A percentile compares a stretch with the other conserved stretches of the same genome.
These are phyloP conservation scores for Phenoliferia sp. DNA, from an alignment of 1,284 basidiomycete species.

Conservation along the genomic window DNA sequence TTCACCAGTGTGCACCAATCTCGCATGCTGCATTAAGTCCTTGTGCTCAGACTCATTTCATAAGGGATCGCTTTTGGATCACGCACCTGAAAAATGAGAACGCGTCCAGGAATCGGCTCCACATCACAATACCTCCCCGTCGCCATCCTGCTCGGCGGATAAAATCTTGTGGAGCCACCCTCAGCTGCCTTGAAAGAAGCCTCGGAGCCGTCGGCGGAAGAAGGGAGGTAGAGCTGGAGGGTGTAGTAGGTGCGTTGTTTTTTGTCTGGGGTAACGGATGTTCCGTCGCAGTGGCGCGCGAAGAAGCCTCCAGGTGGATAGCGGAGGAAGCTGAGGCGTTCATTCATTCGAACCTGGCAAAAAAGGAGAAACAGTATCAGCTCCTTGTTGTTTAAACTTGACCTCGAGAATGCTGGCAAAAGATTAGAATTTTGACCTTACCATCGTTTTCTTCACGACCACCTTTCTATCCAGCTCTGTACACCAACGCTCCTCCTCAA, in stretches of 20 bases:
- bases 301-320: not conserved
- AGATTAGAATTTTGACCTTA: not conserved
- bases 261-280: not conserved
- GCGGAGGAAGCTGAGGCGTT: not conserved
- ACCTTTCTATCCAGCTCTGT: not conserved
- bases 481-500: not conserved
- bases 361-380: not conserved
- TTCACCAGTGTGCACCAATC: not conserved
- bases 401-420: too few species aligned
- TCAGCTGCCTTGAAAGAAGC: not conserved
- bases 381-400: too few species aligned
- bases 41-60: not conserved
- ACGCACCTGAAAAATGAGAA: slow-evolving; percentile 1
- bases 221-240: slow-evolving; percentile 3
- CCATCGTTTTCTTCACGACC: not conserved
- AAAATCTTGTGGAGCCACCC: not conserved
- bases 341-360: not conserved
- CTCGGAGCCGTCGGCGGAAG: not conserved
- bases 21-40: not conserved
- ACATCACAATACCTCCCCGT: not conserved
- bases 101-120: not conserved
- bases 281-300: not conserved
- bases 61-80: not conserved
- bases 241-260: not conserved
- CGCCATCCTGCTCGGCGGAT: not conserved